A percentile compares a stretch with the other conserved stretches of the same genome.
Conservation (phyloP, 1,284 basidiomycete species). For the Volvariella volvacea region DNA sequence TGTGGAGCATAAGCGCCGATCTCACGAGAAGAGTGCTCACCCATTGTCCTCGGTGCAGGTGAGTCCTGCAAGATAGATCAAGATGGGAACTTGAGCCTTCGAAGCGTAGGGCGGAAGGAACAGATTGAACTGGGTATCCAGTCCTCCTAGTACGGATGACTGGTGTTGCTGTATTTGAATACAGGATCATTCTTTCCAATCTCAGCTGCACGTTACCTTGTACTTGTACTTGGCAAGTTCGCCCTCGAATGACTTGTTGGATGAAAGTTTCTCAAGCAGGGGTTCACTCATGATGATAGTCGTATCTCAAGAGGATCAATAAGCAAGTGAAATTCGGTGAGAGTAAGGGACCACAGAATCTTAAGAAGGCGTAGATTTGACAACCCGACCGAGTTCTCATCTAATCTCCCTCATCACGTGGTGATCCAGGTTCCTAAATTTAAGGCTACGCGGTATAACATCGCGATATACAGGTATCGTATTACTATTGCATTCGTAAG, state of each 20-base stretch:
- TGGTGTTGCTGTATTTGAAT: slow-evolving; percentile 11
- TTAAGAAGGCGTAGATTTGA: no score
- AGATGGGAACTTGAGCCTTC: slow-evolving; percentile 63
- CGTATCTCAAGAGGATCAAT: slow-evolving; percentile 5
- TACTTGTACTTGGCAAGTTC: slow-evolving; percentile 84
- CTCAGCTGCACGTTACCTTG: slow-evolving; percentile 37
- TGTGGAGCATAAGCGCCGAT: not conserved
- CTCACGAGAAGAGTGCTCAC: no score
- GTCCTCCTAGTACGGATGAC: slow-evolving; percentile 72
- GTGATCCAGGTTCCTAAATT: no score
- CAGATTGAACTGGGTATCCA: slow-evolving; percentile 83
- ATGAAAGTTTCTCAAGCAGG: slow-evolving; percentile 59
- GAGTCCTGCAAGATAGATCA: slow-evolving; percentile 89
- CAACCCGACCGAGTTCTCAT: slow-evolving; percentile 1
- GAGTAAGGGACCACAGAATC: no score
- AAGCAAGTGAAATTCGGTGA: slow-evolving; percentile 1
- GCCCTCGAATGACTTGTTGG: slow-evolving; percentile 77
- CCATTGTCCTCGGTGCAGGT: slow-evolving; percentile 97
- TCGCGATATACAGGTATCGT: no score
- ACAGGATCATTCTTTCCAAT: not conserved
- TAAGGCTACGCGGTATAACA: no score
- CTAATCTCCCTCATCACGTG: not conserved
- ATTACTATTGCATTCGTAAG: no score
- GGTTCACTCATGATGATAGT: slow-evolving; percentile 14
- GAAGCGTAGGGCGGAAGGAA: slow-evolving; percentile 73